Evolutionary conservation across 441 rosid genomes (phyloP), one percentile per base, ranked within the genome.

Genomic region (Gossypium aridum): DNA sequence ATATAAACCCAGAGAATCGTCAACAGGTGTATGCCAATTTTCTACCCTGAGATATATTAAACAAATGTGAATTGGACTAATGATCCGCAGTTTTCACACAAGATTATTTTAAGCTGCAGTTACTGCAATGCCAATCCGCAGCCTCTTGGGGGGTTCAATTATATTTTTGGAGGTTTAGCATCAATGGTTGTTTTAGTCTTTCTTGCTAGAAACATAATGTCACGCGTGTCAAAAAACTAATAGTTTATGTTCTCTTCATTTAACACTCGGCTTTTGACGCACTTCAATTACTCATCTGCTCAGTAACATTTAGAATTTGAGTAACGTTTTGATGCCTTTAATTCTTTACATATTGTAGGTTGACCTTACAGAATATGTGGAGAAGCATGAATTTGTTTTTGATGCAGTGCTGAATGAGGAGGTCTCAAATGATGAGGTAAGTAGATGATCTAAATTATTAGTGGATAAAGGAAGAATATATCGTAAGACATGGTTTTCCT

Each of bases 371-470:
- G 97, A 90, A 80, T 96, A 96, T 54, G 72, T 91, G 78, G 99
- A 93, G 83, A 96, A 82, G 83, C 98, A 93, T 87, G 98, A 92
- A 83, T 93, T 96, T 81, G 87, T 90, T 76, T 96, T 93, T 81
- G 97, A 93, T 87, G 97, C 97, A 45, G 98, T 93, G 71, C 87
- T 96, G 75, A 87, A 92, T 82, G 97, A 92, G 82, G 92, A 96
- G 83, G 99, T 96, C 81, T 93, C 98, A 57, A 93, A 96, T 82
- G 97, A 93, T 59, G 97, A 96, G 87, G 98, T 93, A 65, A 85
- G 90, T 73, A 25, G 64, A 71, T 75, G 34, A 56, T 69, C 23
- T 77, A 66, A 77, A 71, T 63, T 37, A 57, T 45, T 45, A 34
- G 51, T 45, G 54, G 59, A 55, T 53, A 64, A 57, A 67, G 69